A percentile compares a stretch with the other conserved stretches of the same genome.
These are phyloP conservation scores for maize (Zea mays) DNA, from an alignment of 176 grass and related monocot species.

Conservation along the genomic window Zm-B73-REFERENCE-NAM-5.0 NC_050100.1:25845001-25845500, in stretches of 20 bases:
- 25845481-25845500: slow-evolving; percentile 2
- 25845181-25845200: not conserved
- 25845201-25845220: not conserved
- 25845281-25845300: not conserved
- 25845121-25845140: too few species aligned
- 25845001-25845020: too few species aligned
- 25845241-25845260: not conserved
- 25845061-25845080: too few species aligned
- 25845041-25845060: too few species aligned
- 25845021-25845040: too few species aligned
- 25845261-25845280: not conserved
- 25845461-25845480: not conserved
- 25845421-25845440: not conserved
- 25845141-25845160: too few species aligned
- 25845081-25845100: too few species aligned
- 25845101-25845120: too few species aligned
- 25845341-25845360: not conserved
- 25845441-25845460: not conserved
- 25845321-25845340: not conserved
- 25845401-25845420: not conserved
- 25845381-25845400: not conserved
- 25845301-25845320: not conserved
- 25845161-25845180: too few species aligned
- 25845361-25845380: not conserved
- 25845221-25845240: not conserved